A percentile compares a stretch with the other conserved stretches of the same genome.
Conservation (phyloP, 345 rosid species). For the Salix purpurea region DNA sequence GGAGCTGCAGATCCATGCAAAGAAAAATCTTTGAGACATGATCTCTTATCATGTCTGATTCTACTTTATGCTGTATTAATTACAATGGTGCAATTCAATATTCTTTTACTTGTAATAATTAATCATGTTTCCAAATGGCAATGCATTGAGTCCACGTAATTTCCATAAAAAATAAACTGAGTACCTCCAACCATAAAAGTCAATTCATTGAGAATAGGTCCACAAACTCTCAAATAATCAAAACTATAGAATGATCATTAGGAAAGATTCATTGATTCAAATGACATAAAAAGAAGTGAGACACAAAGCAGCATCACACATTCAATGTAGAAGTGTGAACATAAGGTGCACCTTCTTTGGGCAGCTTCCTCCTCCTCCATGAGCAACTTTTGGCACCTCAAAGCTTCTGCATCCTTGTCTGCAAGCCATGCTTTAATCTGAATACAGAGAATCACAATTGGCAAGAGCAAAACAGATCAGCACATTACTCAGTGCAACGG, state of each 20-base stretch:
- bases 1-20: background rate
- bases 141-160: background rate
- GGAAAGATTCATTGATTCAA: background rate
- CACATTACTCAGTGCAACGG: background rate
- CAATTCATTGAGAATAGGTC: background rate
- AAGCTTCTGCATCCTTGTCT: conserved; percentile 91
- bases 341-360: conserved; percentile 56
- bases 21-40: background rate
- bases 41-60: background rate
- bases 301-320: background rate
- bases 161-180: background rate
- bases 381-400: conserved; percentile 84
- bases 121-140: background rate
- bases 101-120: background rate
- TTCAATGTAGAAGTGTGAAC: background rate
- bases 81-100: background rate
- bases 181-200: background rate
- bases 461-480: background rate
- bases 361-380: conserved; percentile 99
- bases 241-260: background rate
- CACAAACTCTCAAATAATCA: background rate
- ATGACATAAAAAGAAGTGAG: background rate
- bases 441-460: conserved; percentile 10
- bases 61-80: background rate
- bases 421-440: conserved; percentile 90